Conservation (phyloP, 345 rosid genomes). For the Brassica nigra region DNA sequence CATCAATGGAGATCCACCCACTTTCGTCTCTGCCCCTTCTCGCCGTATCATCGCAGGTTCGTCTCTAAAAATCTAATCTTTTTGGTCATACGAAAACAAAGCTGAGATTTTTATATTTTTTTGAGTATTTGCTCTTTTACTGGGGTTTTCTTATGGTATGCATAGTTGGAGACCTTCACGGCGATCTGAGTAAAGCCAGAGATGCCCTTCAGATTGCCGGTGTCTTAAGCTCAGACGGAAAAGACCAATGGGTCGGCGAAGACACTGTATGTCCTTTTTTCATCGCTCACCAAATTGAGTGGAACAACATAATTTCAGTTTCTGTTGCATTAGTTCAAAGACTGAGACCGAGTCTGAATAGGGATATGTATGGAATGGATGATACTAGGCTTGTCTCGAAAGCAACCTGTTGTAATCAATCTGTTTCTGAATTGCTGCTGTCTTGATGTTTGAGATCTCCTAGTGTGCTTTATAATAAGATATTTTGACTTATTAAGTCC, state of each 20-base stretch:
- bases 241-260: constrained; percentile 77
- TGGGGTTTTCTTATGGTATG: constrained; percentile 2
- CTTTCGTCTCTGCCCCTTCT: constrained; percentile 86
- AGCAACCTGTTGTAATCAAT: not conserved
- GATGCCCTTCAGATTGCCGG: constrained; percentile 80
- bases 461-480: not conserved
- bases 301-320: not conserved
- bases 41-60: constrained; percentile 89
- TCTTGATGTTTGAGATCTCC: not conserved
- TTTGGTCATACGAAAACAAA: constrained; percentile 1
- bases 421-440: not conserved
- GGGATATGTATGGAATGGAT: not conserved
- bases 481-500: not conserved
- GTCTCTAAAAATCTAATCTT: constrained; percentile 14
- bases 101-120: not conserved
- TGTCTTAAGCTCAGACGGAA: constrained; percentile 71
- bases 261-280: constrained; percentile 55
- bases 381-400: not conserved
- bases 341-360: not conserved
- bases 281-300: constrained; percentile 1
- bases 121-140: not conserved
- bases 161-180: constrained; percentile 88
- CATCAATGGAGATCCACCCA: constrained; percentile 75
- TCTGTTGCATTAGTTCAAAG: not conserved
- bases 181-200: constrained; percentile 82